phyloP scores from a whole-genome alignment of 495 filamentous ascomycete genomes.

The Neurospora cerealis region DNA sequence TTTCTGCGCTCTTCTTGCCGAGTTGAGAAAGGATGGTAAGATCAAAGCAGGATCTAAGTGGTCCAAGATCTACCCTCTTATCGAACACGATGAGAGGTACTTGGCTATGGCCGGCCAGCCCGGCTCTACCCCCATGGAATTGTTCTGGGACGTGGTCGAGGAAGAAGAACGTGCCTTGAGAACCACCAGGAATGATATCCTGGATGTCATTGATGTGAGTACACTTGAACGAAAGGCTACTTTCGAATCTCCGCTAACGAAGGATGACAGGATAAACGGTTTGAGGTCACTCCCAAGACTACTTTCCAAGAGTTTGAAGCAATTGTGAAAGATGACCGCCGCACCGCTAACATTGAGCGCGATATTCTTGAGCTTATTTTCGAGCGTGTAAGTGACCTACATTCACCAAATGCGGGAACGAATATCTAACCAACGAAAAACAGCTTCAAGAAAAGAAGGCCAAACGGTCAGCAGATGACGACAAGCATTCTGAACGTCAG shows the following conservation, averaged over 20 bases:
- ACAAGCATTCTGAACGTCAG: constrained; percentile 74
- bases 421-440: constrained; percentile 12
- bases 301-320: constrained; percentile 76
- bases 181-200: constrained; percentile 68
- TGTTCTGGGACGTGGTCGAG: constrained; percentile 95
- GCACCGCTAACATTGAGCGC: constrained; percentile 71
- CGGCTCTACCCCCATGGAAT: constrained; percentile 83
- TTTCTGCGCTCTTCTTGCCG: constrained; percentile 62
- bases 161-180: constrained; percentile 83
- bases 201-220: constrained; percentile 85
- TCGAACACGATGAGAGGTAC: constrained; percentile 78
- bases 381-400: constrained; percentile 43
- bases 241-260: background rate
- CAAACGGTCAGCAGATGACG: constrained; percentile 61
- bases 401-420: background rate
- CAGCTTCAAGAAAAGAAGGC: constrained; percentile 65
- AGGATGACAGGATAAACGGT: constrained; percentile 66
- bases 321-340: constrained; percentile 69
- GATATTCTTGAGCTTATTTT: constrained; percentile 72
- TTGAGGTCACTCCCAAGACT: constrained; percentile 78
- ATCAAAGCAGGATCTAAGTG: constrained; percentile 89
- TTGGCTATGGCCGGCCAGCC: constrained; percentile 73
- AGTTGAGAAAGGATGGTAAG: constrained; percentile 65
- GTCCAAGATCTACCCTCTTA: constrained; percentile 67
- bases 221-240: background rate